A percentile compares a stretch with the other conserved stretches of the same genome.
Conservation (phyloP, 306 rosid genomes). For the Potentilla sterilis region DNA sequence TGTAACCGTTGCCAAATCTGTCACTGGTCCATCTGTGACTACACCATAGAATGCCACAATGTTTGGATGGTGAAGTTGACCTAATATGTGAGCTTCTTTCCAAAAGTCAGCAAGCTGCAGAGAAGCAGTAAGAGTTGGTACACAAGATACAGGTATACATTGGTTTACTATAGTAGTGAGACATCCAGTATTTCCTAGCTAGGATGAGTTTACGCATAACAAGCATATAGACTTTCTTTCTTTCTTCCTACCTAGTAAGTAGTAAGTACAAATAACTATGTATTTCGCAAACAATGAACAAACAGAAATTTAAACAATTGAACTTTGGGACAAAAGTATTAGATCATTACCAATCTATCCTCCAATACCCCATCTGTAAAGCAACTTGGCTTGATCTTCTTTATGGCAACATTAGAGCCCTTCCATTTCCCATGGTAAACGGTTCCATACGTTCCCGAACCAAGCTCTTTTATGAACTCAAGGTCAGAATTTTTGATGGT, state of each 20-base stretch:
- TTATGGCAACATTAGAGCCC: constrained; percentile 35
- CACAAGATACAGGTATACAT: not conserved
- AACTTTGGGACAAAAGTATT: not conserved
- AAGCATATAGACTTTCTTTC: too few relatives aligned
- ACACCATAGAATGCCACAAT: constrained; percentile 34
- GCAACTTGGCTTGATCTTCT: constrained; percentile 35
- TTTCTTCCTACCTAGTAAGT: too few relatives aligned
- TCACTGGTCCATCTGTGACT: constrained; percentile 32
- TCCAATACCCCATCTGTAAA: constrained; percentile 23
- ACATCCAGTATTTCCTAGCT: not conserved
- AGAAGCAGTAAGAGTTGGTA: not conserved
- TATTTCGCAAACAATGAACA: too few relatives aligned
- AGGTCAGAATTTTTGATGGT: constrained; percentile 28
- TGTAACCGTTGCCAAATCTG: constrained; percentile 35
- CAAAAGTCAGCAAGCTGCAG: constrained; percentile 34
- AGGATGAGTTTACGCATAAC: not conserved
- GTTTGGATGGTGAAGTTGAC: constrained; percentile 38
- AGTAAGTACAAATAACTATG: too few relatives aligned
- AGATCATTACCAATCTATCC: constrained; percentile 29
- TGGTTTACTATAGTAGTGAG: not conserved
- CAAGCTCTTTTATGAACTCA: constrained; percentile 35
- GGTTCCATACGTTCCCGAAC: constrained; percentile 37
- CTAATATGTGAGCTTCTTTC: constrained; percentile 34
- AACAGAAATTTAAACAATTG: not conserved
- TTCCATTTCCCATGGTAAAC: constrained; percentile 39